Percentiles rank a stretch among this genome's conserved stretches.
phyloP scores from a whole-genome alignment of 2,329 filamentous ascomycete species.

The Colletotrichum cuscutae region DNA sequence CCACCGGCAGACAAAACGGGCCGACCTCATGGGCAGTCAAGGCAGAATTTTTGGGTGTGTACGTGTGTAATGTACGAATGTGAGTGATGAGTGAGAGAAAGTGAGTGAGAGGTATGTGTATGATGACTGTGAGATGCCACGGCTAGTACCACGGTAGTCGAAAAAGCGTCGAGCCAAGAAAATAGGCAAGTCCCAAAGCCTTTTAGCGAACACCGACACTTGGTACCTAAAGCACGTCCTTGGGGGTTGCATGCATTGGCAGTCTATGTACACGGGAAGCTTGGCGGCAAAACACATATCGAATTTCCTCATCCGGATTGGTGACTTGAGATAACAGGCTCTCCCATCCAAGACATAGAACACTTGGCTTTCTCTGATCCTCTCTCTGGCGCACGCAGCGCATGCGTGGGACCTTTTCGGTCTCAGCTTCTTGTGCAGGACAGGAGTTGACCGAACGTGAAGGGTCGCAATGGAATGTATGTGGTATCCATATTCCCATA shows the following conservation, averaged over 20 bases:
- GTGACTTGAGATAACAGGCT: slow-evolving; percentile 24
- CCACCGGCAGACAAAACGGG: not conserved
- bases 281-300: slow-evolving; percentile 16
- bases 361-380: slow-evolving; percentile 13
- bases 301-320: slow-evolving; percentile 19
- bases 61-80: not conserved
- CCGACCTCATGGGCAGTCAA: not conserved
- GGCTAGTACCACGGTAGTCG: not conserved
- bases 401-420: not conserved
- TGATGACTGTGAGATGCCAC: no score
- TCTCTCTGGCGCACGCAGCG: slow-evolving; percentile 1
- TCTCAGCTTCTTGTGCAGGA: not conserved
- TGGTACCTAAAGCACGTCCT: not conserved
- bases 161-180: not conserved
- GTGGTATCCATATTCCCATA: not conserved
- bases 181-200: not conserved
- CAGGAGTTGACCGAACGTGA: not conserved
- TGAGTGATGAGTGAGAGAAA: not conserved
- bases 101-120: no score
- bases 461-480: not conserved
- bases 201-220: not conserved
- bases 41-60: not conserved
- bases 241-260: slow-evolving; percentile 22
- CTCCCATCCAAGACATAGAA: not conserved
- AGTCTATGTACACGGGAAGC: not conserved